Percentiles rank a stretch among this genome's conserved stretches.
Evolutionary conservation across 345 rosid species (phyloP).

Genomic region (Lepidium didymum): DNA sequence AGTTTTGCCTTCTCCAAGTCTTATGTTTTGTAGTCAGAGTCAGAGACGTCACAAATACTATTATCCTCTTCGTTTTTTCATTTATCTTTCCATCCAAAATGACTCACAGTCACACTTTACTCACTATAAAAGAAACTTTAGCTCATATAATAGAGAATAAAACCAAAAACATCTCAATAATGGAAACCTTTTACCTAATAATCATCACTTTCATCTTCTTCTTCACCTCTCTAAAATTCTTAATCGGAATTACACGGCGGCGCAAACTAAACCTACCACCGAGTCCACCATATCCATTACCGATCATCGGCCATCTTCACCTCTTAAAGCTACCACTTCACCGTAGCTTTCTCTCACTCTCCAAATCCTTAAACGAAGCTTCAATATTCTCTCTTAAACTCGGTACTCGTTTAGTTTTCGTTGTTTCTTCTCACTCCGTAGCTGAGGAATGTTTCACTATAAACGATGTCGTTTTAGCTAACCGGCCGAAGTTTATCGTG

Average conservation of each 20-base stretch:
- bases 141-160: not conserved
- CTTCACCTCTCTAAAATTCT: not conserved
- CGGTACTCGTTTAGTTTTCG: constrained; percentile 31
- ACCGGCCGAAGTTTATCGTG: constrained; percentile 27
- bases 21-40: too few relatives aligned
- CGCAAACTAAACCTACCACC: constrained; percentile 35
- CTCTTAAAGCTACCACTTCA: constrained; percentile 25
- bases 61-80: too few relatives aligned
- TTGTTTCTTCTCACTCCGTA: constrained; percentile 31
- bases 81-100: too few relatives aligned
- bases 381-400: constrained; percentile 38
- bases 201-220: not conserved
- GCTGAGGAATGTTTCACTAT: constrained; percentile 38
- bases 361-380: constrained; percentile 20
- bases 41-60: too few relatives aligned
- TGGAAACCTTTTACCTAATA: not conserved
- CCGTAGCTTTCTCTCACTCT: constrained; percentile 7
- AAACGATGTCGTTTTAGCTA: constrained; percentile 43
- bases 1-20: too few relatives aligned
- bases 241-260: not conserved
- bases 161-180: not conserved
- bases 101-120: too few relatives aligned
- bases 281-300: constrained; percentile 18
- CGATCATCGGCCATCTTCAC: constrained; percentile 19
- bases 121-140: not conserved